A percentile compares a stretch with the other conserved stretches of the same genome.
phyloP scores from a whole-genome alignment of 176 grass and related monocot genomes.

The Zoysia pacifica region DNA sequence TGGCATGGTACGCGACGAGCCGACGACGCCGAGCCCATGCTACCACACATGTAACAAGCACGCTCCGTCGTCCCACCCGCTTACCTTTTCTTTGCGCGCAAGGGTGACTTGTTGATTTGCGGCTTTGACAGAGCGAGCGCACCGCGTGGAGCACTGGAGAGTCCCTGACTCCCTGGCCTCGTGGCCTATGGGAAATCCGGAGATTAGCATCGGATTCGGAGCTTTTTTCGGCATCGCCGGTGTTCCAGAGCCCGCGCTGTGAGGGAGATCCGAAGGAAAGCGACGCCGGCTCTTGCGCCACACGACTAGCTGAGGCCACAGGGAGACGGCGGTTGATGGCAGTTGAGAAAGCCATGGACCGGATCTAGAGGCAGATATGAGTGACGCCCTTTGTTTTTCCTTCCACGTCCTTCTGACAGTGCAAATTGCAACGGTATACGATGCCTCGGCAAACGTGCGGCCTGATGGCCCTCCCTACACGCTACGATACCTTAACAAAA shows the following conservation, averaged over 20 bases:
- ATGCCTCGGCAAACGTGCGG: conserved; percentile 20
- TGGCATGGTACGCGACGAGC: not conserved
- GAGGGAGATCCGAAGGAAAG: not conserved
- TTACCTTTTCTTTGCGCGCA: not conserved
- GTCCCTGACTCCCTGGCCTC: not conserved
- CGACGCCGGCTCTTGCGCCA: conserved; percentile 34
- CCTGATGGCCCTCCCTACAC: not conserved
- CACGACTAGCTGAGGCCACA: not conserved
- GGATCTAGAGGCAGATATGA: not conserved
- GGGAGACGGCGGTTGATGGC: conserved; percentile 7
- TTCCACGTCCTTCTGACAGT: not conserved
- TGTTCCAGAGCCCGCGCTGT: not conserved
- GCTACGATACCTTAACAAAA: conserved; percentile 3
- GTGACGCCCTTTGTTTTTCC: not conserved
- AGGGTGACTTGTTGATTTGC: not conserved
- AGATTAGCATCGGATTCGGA: conserved; percentile 28
- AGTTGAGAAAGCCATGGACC: conserved; percentile 19
- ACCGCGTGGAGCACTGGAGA: too few species aligned
- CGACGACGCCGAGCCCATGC: not conserved
- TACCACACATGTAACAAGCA: too few species aligned
- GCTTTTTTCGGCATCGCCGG: not conserved
- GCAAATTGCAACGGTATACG: not conserved
- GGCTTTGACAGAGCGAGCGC: not conserved
- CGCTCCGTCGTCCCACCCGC: too few species aligned
- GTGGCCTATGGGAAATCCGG: too few species aligned